Conservation (phyloP, 208 protist genomes). For the Leishmania gerbilli region DNA sequence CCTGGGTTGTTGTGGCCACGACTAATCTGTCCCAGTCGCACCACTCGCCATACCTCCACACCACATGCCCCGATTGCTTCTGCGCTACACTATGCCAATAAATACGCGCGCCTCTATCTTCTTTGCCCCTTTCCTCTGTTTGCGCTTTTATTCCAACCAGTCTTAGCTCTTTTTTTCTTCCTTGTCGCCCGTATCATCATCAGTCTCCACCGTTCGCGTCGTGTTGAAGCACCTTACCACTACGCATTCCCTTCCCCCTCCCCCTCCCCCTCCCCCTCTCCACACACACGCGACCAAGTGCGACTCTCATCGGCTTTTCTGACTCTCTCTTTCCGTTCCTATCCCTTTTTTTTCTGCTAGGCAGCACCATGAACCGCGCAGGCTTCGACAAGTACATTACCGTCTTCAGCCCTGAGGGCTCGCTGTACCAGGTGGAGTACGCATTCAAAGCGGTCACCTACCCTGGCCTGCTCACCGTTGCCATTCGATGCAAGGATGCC, state of each 20-base stretch:
- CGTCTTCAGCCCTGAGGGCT: conserved; percentile 98
- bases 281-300: not conserved
- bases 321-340: not conserved
- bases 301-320: not conserved
- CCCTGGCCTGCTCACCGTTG: conserved; percentile 95
- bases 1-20: not conserved
- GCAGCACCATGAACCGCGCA: conserved; percentile 60
- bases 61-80: not conserved
- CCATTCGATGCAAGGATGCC: conserved; percentile 95
- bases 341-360: not conserved
- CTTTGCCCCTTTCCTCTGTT: not conserved
- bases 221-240: not conserved
- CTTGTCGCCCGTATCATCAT: not conserved
- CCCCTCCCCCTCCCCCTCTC: too few species aligned
- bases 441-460: conserved; percentile 98
- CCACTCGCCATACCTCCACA: not conserved
- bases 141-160: not conserved
- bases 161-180: not conserved
- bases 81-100: not conserved
- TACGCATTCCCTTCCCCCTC: not conserved
- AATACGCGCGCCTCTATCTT: not conserved
- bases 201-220: not conserved
- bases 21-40: not conserved
- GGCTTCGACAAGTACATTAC: conserved; percentile 99
- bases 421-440: conserved; percentile 99